Percentiles rank a stretch among this genome's conserved stretches.
phyloP scores from a whole-genome alignment of 1,139 yeast genomes.

The Candida pseudocylindracea region DNA sequence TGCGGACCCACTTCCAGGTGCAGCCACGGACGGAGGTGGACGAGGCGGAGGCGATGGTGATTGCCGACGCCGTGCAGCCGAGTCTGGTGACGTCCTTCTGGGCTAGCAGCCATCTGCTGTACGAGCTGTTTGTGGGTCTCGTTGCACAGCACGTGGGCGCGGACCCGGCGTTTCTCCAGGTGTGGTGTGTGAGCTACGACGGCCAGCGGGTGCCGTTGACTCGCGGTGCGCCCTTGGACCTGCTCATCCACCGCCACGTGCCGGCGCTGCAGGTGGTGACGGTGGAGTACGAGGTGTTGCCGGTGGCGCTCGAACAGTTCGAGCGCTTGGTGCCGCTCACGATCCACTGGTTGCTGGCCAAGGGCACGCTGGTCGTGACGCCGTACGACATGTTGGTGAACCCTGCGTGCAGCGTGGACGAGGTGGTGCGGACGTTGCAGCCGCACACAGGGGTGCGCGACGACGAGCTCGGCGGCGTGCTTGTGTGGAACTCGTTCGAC shows the following conservation, averaged over 20 bases:
- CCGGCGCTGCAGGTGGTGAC: conserved; percentile 22
- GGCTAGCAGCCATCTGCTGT: conserved; percentile 40
- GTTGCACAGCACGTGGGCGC: conserved; percentile 31
- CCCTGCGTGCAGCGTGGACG: conserved; percentile 29
- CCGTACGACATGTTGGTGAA: conserved; percentile 51
- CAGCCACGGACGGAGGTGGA: conserved; percentile 21
- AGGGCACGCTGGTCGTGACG: conserved; percentile 40
- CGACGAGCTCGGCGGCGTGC: conserved; percentile 23
- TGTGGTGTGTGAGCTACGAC: conserved; percentile 33
- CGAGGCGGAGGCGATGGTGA: conserved; percentile 27
- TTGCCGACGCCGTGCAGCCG: conserved; percentile 4
- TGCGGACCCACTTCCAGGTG: conserved; percentile 40
- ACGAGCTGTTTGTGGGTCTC: conserved; percentile 32
- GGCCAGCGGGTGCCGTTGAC: conserved; percentile 30
- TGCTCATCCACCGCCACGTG: conserved; percentile 23
- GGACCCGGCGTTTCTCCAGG: conserved; percentile 40
- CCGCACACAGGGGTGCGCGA: conserved; percentile 29
- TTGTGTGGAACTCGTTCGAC: conserved; percentile 33
- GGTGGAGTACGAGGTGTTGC: conserved; percentile 57
- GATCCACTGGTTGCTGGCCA: conserved; percentile 29
- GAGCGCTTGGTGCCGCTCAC: conserved; percentile 53
- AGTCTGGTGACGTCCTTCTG: conserved; percentile 22
- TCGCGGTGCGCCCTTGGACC: conserved; percentile 17
- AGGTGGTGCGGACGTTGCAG: conserved; percentile 32
- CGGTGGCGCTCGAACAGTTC: conserved; percentile 49